Evolutionary conservation across 2,329 filamentous ascomycete species (phyloP), one percentile per base, ranked within the genome.

Genomic region (Leptodontidium sp.): DNA sequence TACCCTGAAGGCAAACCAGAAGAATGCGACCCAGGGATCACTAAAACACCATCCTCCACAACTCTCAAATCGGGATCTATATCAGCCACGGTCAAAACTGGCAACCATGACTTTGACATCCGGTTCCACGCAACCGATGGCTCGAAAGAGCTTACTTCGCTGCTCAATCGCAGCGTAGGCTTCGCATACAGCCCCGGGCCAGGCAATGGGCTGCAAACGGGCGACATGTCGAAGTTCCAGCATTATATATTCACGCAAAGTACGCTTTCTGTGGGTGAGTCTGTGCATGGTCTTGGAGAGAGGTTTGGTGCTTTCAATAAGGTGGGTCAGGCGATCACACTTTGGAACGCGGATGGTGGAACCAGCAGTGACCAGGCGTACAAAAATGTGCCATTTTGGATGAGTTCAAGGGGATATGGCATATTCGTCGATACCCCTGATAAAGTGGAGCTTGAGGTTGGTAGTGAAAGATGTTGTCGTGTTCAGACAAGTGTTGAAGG

Each of bases 221-320:
- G 81, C 26, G 86, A 88, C 68, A 83, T 88, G 80, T 77, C 80
- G 32, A 78, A 84, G 73, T 82, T 86, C 71, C 80, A 83, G 65
- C 86, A 88, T 76, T 86, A 87, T 77, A 83, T 87, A 72, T 87
- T 88, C 74, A 84, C 85, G 38, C 85, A 87, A 76, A 87, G 85
- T 0, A 84, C 82, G 5, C 80, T 88, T 1, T 80, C 81, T 2
- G 85, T 88, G 0, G 86, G 86, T 35, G 92, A 94, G 78, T 87
- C 88, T 0, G 85, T 94, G 15, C 91, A 93, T 78, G 91, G 92
- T 0, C 84, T 94, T 4, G 92, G 91, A 1, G 91, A 94, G 80
- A 84, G 92, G 15, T 94, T 94, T 76, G 91, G 91, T 0, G 87
- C 90, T 7, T 92, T 91, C 79, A 91, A 92, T 78, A 93, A 92